A percentile compares a stretch with the other conserved stretches of the same genome.
Evolutionary conservation across 805 yeast species (phyloP).

Genomic region (Suhomyces kilbournensis): DNA sequence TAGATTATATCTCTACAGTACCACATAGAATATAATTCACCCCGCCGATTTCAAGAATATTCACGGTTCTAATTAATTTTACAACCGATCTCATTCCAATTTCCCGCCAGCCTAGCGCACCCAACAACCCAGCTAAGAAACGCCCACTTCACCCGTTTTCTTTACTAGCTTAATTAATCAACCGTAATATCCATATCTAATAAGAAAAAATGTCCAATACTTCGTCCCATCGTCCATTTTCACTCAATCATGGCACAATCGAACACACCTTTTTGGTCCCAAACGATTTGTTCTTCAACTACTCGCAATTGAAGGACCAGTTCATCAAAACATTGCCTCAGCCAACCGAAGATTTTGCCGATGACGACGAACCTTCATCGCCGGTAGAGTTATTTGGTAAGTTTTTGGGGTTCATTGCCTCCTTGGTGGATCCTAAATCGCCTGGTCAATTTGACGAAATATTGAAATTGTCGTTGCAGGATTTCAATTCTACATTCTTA

Average conservation of each 20-base stretch:
- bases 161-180: neutral
- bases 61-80: neutral
- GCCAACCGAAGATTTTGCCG: constrained; percentile 79
- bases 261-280: constrained; percentile 90
- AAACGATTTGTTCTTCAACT: constrained; percentile 69
- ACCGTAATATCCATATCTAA: neutral
- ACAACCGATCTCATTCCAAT: neutral
- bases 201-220: neutral
- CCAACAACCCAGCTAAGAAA: neutral
- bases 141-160: neutral
- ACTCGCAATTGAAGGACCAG: constrained; percentile 84
- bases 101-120: neutral
- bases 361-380: constrained; percentile 83
- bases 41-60: neutral
- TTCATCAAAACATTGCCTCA: constrained; percentile 75
- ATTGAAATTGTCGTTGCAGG: constrained; percentile 65
- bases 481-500: constrained; percentile 80
- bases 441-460: constrained; percentile 58
- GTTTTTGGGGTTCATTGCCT: constrained; percentile 73
- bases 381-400: constrained; percentile 81
- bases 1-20: neutral
- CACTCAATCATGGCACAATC: constrained; percentile 77
- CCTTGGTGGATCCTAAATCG: constrained; percentile 41
- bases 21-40: neutral
- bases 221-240: constrained; percentile 63